These are phyloP conservation scores for Fusarium musae DNA, from an alignment of 2,329 filamentous ascomycete species.

Conservation along the genomic window DNA sequence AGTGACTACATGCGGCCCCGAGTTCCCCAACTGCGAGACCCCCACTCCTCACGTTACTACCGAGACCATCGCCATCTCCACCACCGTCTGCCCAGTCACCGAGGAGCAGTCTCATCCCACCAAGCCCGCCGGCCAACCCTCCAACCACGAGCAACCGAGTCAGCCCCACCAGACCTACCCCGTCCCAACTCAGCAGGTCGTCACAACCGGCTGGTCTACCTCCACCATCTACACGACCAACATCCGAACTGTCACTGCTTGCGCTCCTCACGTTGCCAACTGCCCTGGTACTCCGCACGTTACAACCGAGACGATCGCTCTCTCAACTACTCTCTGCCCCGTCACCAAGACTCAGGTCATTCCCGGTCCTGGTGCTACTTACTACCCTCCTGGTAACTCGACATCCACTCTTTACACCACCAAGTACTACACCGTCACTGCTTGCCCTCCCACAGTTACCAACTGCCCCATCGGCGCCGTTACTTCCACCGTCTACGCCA, in stretches of 20 bases:
- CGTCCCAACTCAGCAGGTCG: neutral
- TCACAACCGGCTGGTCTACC: constrained; percentile 9
- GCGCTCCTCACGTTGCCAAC: constrained; percentile 5
- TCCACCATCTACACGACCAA: constrained; percentile 34
- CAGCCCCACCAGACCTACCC: neutral
- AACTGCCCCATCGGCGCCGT: constrained; percentile 21
- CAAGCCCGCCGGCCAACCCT: neutral
- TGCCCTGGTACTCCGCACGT: constrained; percentile 16
- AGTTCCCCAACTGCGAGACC: constrained; percentile 1
- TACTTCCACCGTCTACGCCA: constrained; percentile 23
- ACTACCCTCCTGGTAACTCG: constrained; percentile 2
- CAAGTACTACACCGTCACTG: constrained; percentile 28
- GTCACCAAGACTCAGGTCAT: constrained; percentile 28
- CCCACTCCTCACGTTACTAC: constrained; percentile 11
- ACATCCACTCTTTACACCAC: constrained; percentile 36
- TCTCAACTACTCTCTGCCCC: constrained; percentile 22
- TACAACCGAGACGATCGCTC: constrained; percentile 21
- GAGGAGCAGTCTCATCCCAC: constrained; percentile 16
- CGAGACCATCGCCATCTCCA: constrained; percentile 30
- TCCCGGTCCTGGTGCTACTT: neutral
- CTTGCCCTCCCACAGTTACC: constrained; percentile 11
- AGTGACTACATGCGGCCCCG: constrained; percentile 22
- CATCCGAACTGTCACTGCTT: constrained; percentile 35
- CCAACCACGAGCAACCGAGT: neutral
- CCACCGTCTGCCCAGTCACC: constrained; percentile 29